A percentile compares a stretch with the other conserved stretches of the same genome.
phyloP scores from a whole-genome alignment of 106 monocot species.

The Apostasia shenzhenica region DNA sequence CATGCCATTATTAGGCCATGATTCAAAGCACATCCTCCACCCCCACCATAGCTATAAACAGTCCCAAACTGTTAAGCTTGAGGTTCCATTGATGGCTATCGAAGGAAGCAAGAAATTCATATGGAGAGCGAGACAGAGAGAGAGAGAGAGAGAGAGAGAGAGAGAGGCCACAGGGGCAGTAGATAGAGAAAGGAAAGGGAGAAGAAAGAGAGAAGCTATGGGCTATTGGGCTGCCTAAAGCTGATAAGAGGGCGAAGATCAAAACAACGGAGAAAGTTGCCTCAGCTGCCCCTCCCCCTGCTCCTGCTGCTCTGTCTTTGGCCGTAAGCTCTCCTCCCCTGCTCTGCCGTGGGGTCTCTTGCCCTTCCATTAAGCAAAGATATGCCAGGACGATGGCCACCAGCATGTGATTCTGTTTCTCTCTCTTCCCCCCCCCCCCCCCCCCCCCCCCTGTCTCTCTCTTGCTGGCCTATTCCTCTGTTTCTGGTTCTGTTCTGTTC shows the following conservation, averaged over 20 bases:
- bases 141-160: neutral
- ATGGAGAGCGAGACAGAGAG: neutral
- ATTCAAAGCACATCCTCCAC: neutral
- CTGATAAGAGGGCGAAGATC: neutral
- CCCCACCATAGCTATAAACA: neutral
- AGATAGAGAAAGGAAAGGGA: neutral
- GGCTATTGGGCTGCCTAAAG: neutral
- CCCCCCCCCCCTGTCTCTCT: constrained; percentile 14
- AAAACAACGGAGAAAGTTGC: neutral
- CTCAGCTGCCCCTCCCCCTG: neutral
- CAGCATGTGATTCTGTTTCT: constrained; percentile 6
- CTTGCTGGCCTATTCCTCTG: neutral
- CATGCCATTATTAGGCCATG: constrained; percentile 1
- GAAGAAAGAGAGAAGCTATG: neutral
- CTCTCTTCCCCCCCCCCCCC: constrained; percentile 13
- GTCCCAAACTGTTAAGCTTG: neutral
- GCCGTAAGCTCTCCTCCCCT: neutral
- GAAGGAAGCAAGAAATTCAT: neutral
- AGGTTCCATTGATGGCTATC: neutral
- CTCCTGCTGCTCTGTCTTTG: constrained; percentile 1
- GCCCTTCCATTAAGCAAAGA: neutral
- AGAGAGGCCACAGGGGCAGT: neutral
- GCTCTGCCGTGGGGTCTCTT: neutral
- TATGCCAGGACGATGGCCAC: neutral
- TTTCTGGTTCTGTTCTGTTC: neutral